phyloP scores from a whole-genome alignment of 331 rosid genomes.

The Pyrus hybrid region DNA sequence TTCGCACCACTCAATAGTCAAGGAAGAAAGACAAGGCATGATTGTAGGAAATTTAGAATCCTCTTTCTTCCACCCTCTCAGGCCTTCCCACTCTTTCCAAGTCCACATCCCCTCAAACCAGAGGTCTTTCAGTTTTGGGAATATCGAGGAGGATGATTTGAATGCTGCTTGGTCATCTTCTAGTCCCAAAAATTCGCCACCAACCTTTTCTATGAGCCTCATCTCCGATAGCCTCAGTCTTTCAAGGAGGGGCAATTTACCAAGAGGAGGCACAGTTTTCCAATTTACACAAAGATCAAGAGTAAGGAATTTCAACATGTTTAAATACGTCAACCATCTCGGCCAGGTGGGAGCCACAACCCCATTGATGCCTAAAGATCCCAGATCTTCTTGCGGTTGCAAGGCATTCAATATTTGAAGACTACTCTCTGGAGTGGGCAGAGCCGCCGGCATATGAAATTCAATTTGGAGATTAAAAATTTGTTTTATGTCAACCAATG shows the following conservation, averaged over 20 bases:
- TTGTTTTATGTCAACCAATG: not conserved
- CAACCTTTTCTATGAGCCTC: not conserved
- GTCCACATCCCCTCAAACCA: rapidly evolving
- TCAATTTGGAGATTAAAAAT: not conserved
- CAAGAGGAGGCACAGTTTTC: not conserved
- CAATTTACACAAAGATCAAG: not conserved
- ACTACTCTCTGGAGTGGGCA: too few relatives aligned
- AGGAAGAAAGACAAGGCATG: not conserved
- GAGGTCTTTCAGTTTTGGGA: not conserved
- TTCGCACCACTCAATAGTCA: rapidly evolving
- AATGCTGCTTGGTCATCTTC: not conserved
- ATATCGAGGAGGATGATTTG: not conserved
- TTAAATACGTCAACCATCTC: not conserved
- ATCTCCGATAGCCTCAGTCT: rapidly evolving
- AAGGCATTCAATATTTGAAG: not conserved
- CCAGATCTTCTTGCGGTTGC: not conserved
- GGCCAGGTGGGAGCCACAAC: not conserved
- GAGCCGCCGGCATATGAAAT: too few relatives aligned
- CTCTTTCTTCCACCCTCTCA: not conserved
- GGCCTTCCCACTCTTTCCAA: slow-evolving; percentile 1
- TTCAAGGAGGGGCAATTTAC: not conserved
- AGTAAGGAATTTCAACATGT: not conserved
- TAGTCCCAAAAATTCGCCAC: not conserved
- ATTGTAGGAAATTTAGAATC: not conserved
- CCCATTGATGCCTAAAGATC: not conserved